Conservation (phyloP, 192 early-diverging fungal species). For the Gamsiella multidivaricata region DNA sequence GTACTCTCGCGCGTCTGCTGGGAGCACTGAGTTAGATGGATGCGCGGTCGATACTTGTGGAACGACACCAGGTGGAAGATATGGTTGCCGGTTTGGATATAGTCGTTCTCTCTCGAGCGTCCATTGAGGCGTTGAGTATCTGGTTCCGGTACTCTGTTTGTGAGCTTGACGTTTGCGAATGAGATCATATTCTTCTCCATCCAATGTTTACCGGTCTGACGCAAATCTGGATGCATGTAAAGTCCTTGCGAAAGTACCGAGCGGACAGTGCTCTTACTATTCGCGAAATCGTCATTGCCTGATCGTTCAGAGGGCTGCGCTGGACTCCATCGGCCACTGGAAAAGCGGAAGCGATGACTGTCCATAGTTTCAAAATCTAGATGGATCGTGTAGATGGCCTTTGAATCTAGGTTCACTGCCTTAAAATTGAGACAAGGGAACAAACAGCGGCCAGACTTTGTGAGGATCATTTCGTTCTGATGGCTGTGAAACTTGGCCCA, state of each 20-base stretch:
- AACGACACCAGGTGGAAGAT: conserved; percentile 58
- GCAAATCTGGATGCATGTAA: conserved; percentile 46
- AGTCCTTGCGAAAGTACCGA: conserved; percentile 3
- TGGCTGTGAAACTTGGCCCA: conserved; percentile 56
- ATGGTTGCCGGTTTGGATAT: neutral
- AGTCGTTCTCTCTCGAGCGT: neutral
- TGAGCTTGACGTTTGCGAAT: conserved; percentile 66
- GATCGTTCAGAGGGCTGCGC: neutral
- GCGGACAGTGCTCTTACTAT: neutral
- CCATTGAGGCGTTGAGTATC: neutral
- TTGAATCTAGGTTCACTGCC: conserved; percentile 55
- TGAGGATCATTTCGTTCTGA: conserved; percentile 72
- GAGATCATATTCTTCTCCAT: conserved; percentile 47
- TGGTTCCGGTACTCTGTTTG: conserved; percentile 38
- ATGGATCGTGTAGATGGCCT: conserved; percentile 45
- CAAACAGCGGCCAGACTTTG: conserved; percentile 65
- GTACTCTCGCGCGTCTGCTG: neutral
- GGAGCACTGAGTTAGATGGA: conserved; percentile 58
- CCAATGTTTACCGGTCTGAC: conserved; percentile 48
- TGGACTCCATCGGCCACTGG: conserved; percentile 47
- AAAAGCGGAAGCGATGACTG: conserved; percentile 48
- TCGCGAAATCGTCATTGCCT: neutral
- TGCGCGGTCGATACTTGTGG: conserved; percentile 63
- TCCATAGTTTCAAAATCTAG: conserved; percentile 59
- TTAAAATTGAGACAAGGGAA: conserved; percentile 63